Base-by-base conservation (phyloP, 805 yeast genomes). In the Candida mattraensis region DNA sequence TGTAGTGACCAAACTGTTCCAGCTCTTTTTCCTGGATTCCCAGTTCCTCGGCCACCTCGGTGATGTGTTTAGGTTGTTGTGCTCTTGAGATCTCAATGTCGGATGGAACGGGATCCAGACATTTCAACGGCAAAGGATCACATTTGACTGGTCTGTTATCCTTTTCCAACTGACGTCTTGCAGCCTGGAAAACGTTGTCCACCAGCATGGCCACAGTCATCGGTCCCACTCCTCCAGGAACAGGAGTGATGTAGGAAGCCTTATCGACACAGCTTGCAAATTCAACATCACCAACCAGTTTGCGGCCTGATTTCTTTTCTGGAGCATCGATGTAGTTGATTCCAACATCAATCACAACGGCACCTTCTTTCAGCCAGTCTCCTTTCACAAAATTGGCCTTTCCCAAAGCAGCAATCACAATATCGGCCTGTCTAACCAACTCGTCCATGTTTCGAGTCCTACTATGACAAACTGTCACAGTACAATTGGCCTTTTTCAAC, bases 171-270 rank as follows among this genome's bases (percentile, higher is more conserved):
- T 58, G 61, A 43, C 70, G 67, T 57, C 79, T 72, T 24, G 93
- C 89, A 33, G 89, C 83, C 37, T 69, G 63, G 24, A 79, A 66
- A 18, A 84, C 88, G 58, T 85, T 85, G 47, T 78, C 78, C 59
- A 83, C 75, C 38, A 85, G 67, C 78, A 81, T 80, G 18, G 93
- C 93, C 29, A 85, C 91, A 10, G 94, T 85, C 94, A 85, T 85
- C 56, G 94, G 94, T 34, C 94, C 94, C 46, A 85, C 94, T 48
- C 94, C 94, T 58, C 94, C 94, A 34, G 94, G 94, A 40, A 85
- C 94, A 7, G 94, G 94, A n/a, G 94, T 85, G 45, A 84, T 69
- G 50, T 72, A 70, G 6, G 80, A 69, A 4, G 88, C 80, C 45
- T 69, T 74, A 24, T 66, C 61, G 34, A 66, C 63, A 37, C 81